Evolutionary conservation across 176 grass and related monocot genomes (phyloP), one percentile per base, ranked within the genome.

Genomic region (Oryza punctata): DNA sequence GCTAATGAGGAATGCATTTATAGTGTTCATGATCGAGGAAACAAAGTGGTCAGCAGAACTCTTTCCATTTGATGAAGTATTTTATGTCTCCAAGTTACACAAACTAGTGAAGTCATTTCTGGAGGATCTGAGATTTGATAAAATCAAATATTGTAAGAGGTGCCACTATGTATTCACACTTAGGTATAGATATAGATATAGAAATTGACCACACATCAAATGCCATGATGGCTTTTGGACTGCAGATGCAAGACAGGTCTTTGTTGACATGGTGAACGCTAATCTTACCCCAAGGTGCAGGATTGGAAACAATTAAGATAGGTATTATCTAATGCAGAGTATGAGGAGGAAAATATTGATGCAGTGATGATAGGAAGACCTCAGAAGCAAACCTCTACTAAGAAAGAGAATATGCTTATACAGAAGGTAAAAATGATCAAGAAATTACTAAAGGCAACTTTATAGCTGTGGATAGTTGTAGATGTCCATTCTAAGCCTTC

Each of bases 361-460:
- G 1, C 33, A 54, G 23, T 33, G 67, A 72, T 67, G 61, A 74
- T 69, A 84, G 24, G 72, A 84, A 67, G 30, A 26, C 82, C 47
- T 73, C 63, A 67, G 35, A 74, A 88, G 35, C 60, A 84, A 88
- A 72, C 69, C 75, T 75, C 84, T 78, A 79, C 1, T 71, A 85
- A 86, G 74, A 79, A 87, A 87, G 67, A 82, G 61, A 86, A 78
- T 66, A 86, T 83, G 75, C 28, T 90, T 78, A 82, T 59, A 78
- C 35, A 43, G 73, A 86, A 86, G 19, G 67, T 75, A 90, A 57
- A 82, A 87, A 87, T 83, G 88, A 87, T 83, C 16, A 87, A 90
- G 88, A 75, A 90, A 83, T 90, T 90, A 90, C 89, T 75, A 87
- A 79, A 87, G 84, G 69, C 49, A 84, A 90, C 84, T 90, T 84